phyloP scores from a whole-genome alignment of 2,329 filamentous ascomycete species.

The Colletotrichum sp. region DNA sequence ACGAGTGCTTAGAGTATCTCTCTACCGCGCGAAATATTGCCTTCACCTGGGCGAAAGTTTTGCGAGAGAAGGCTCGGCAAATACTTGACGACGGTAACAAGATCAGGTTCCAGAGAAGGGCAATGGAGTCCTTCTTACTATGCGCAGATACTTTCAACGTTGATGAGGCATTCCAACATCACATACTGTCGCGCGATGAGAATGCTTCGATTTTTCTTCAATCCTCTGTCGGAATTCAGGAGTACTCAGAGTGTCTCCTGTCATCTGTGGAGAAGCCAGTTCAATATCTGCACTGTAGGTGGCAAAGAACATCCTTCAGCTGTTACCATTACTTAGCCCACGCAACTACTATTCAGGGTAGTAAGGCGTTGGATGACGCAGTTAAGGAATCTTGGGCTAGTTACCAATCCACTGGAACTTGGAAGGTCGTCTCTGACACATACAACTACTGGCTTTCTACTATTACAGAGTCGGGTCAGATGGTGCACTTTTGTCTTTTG shows the following conservation, averaged over 20 bases:
- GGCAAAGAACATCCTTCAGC: not conserved
- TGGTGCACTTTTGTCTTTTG: conserved; percentile 54
- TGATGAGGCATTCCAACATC: conserved; percentile 34
- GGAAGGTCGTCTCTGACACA: not conserved
- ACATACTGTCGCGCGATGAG: conserved; percentile 26
- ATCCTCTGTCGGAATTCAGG: conserved; percentile 40
- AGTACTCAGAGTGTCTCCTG: conserved; percentile 20
- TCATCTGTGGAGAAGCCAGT: not conserved
- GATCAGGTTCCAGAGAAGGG: conserved; percentile 33
- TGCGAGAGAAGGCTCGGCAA: conserved; percentile 32
- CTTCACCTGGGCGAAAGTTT: conserved; percentile 41
- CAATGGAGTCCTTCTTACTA: conserved; percentile 44
- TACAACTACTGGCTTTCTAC: not conserved
- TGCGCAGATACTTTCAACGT: conserved; percentile 51
- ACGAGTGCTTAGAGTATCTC: conserved; percentile 35
- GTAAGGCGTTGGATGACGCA: not conserved
- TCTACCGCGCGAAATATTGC: conserved; percentile 33
- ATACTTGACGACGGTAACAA: conserved; percentile 28
- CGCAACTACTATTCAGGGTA: not conserved
- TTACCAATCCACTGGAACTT: not conserved
- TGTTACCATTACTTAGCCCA: not conserved
- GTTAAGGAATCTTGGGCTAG: no score
- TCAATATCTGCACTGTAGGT: not conserved
- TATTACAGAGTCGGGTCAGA: conserved; percentile 4
- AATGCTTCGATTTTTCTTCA: conserved; percentile 36